phyloP scores from a whole-genome alignment of 2,329 filamentous ascomycete genomes.

The Cryphonectria parasitica region DNA sequence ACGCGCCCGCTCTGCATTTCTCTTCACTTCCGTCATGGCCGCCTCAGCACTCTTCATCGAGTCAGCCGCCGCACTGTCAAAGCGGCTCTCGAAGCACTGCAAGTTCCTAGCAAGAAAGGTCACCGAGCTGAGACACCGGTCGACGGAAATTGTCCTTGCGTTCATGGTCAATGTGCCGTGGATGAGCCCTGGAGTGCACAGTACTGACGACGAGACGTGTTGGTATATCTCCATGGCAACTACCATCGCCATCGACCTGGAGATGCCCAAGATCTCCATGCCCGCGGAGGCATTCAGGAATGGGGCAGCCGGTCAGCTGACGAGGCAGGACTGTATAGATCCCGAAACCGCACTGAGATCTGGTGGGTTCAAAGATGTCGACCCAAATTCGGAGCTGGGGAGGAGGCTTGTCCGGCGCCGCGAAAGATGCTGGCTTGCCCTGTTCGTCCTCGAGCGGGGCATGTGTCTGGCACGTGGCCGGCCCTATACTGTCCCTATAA shows the following conservation, averaged over 20 bases:
- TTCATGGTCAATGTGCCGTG: constrained; percentile 79
- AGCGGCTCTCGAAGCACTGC: constrained; percentile 66
- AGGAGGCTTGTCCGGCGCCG: constrained; percentile 64
- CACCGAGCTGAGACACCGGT: constrained; percentile 64
- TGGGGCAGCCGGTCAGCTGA: constrained; percentile 51
- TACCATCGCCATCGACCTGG: constrained; percentile 70
- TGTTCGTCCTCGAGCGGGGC: constrained; percentile 75
- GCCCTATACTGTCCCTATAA: constrained; percentile 69
- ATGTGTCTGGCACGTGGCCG: constrained; percentile 72
- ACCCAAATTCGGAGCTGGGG: constrained; percentile 63
- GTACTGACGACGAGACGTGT: constrained; percentile 74
- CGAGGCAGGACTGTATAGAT: constrained; percentile 70
- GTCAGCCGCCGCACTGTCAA: constrained; percentile 65
- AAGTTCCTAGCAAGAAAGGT: constrained; percentile 65
- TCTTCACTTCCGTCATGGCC: constrained; percentile 73
- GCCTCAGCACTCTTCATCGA: constrained; percentile 71
- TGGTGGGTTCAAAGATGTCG: constrained; percentile 69
- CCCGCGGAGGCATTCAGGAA: constrained; percentile 54
- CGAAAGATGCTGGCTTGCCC: constrained; percentile 71
- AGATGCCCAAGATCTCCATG: constrained; percentile 70
- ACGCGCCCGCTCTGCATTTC: constrained; percentile 68
- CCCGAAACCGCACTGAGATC: constrained; percentile 66
- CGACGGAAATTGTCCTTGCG: constrained; percentile 73
- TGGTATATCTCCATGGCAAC: constrained; percentile 72
- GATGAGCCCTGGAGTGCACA: constrained; percentile 71